A percentile compares a stretch with the other conserved stretches of the same genome.
phyloP scores from a whole-genome alignment of 768 basidiomycete species.

The Mycena pura region DNA sequence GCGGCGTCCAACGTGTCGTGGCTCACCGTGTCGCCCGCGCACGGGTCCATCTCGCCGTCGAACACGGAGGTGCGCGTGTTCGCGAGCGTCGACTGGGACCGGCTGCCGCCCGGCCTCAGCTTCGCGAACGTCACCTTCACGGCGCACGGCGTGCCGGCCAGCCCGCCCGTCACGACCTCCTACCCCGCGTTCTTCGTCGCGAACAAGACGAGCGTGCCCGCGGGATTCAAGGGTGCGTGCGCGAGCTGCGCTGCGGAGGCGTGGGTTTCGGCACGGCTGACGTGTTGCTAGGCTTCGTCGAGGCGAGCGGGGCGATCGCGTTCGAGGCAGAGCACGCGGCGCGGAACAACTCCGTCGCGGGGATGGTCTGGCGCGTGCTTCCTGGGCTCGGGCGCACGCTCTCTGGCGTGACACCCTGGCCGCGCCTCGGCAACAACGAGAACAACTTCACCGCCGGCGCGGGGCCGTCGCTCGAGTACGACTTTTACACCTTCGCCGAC shows the following conservation, averaged over 20 bases:
- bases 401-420: constrained; percentile 68
- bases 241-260: too few species aligned
- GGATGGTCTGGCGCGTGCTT: constrained; percentile 64
- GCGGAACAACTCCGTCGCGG: constrained; percentile 53
- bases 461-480: constrained; percentile 71
- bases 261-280: too few species aligned
- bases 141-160: constrained; percentile 49
- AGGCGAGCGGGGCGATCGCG: constrained; percentile 66
- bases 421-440: constrained; percentile 52
- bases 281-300: constrained; percentile 60
- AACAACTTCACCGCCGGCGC: constrained; percentile 65
- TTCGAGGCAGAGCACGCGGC: constrained; percentile 71
- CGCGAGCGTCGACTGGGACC: constrained; percentile 64
- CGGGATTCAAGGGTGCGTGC: constrained; percentile 59
- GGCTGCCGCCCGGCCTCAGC: constrained; percentile 46
- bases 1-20: constrained; percentile 57
- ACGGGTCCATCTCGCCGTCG: constrained; percentile 56
- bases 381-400: constrained; percentile 66
- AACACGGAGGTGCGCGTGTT: constrained; percentile 61
- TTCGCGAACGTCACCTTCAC: constrained; percentile 52
- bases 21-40: constrained; percentile 53
- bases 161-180: constrained; percentile 40
- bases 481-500: constrained; percentile 65
- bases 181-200: constrained; percentile 44
- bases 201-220: constrained; percentile 45